Base-by-base conservation (phyloP, 148 eudicot genomes). In the Rhododendron molle region DNA sequence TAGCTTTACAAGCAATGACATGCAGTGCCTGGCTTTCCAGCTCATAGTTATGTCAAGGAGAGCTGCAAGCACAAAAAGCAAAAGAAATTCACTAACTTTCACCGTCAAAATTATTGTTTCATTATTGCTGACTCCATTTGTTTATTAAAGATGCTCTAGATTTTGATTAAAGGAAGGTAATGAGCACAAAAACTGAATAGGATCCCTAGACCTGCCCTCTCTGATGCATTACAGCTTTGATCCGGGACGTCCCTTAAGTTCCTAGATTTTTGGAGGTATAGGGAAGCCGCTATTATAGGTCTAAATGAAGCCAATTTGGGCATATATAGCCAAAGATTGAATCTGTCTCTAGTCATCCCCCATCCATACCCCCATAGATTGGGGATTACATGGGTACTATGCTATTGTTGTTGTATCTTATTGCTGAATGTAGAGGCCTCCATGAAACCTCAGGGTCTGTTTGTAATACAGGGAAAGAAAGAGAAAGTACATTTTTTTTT, bases 1-100 rank as follows among this genome's bases (percentile, higher is more conserved):
- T 65, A 93, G 90, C 89, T 91, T 92, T 65, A 92, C 96, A 84
- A 91, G 86, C 13, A 87, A 46, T 36, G 96, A 89, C 96, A 93
- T 91, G 83, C 89, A 88, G 73, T 73, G 87, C 83, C 90, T 88
- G 60, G 96, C 93, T 89, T 92, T 92, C 91, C 92, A 92, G 87
- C 92, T 86, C 90, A 92, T 88, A 43, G 92, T 80, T n/a, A 93
- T 79, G 89, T 93, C 96, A 49, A 92, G 86, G 28, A 89, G 79
- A 90, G 94, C 96, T 93, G 91, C 86, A 87, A 74, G 83, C 11
- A 71, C 69, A 43, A 80, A 21, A 73, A 49, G 34, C 30, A 83
- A 83, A 74, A 23, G 26, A 20, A 84, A 74, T 20, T 76, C 81
- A 84, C 47, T 9, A n/a, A 76, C 47, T 52, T 52, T 52, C 47